Conservation (phyloP, 2,329 filamentous ascomycete genomes). For the Hortaea werneckii region DNA sequence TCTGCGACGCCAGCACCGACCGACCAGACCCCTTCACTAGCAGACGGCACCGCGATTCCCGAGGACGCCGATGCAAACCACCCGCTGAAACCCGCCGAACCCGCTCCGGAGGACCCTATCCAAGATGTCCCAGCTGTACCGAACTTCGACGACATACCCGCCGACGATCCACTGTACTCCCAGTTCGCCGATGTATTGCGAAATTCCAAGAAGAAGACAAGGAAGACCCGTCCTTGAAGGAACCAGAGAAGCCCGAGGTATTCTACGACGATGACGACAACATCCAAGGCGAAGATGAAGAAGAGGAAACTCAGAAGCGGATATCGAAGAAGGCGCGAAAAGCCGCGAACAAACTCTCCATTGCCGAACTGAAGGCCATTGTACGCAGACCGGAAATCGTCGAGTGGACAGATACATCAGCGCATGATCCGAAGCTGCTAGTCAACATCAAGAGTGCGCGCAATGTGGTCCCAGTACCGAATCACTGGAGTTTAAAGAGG, state of each 20-base stretch:
- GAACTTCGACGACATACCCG: conserved; percentile 14
- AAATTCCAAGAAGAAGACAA: conserved; percentile 59
- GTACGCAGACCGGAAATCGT: conserved; percentile 88
- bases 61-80: conserved; percentile 12
- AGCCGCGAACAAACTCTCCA: conserved; percentile 79
- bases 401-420: conserved; percentile 93
- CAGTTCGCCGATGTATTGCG: conserved; percentile 75
- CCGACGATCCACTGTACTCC: conserved; percentile 61
- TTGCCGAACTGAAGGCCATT: conserved; percentile 88
- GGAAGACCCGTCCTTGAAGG: conserved; percentile 46
- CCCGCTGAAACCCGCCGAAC: conserved; percentile 17
- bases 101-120: conserved; percentile 16
- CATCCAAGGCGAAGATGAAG: conserved; percentile 75
- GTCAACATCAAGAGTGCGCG: conserved; percentile 91
- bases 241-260: conserved; percentile 71
- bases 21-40: conserved; percentile 12
- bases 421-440: conserved; percentile 75
- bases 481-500: conserved; percentile 90
- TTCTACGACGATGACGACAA: conserved; percentile 78
- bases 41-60: conserved; percentile 8
- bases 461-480: conserved; percentile 89
- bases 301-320: conserved; percentile 51
- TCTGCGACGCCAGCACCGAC: conserved; percentile 10
- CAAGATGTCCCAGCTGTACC: conserved; percentile 16
- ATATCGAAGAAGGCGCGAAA: conserved; percentile 94